Base-by-base conservation (phyloP, 306 rosid genomes). In the Lablab purpureus region DNA sequence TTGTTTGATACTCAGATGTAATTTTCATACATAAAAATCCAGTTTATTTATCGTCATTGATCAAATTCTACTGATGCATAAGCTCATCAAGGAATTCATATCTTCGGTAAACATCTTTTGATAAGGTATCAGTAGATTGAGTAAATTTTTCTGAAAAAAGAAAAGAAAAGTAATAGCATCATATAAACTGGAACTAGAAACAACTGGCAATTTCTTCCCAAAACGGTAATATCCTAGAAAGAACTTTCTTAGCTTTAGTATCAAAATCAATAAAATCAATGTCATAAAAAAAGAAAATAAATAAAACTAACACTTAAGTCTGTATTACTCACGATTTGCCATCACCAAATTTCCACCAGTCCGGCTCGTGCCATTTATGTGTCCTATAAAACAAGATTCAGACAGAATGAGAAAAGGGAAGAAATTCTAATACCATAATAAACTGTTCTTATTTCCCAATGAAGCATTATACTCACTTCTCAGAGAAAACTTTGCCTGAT, bases 281-380 rank as follows among this genome's bases (percentile, higher is more conserved):
- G 52, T 52, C n/a, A 19, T 13, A 25, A 18, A 55, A 19, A 60
- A 30, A 7, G 3, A 9, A 10, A 49, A 1, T 41, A n/a, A 14
- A 40, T 3, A 34, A 69, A 51, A 51, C 14, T 15, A 65, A 49
- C 34, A 59, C 17, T 10, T 13, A 56, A 47, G 37, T 46, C 25
- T 7, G 17, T 3, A 70, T 46, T 73, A 87, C 97, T 87, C 85
- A 91, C 97, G 89, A 85, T 80, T 85, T 89, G 67, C 80, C 81
- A 41, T 86, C 87, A 2, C 97, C 97, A 69, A 91, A 91, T 88
- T 89, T 88, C 93, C 93, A 89, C 97, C 91, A 91, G 46, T 91
- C 93, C 74, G 93, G 93, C 74, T 89, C 93, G 46, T 88, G 67
- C 97, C 93, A 89, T 80, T 84, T 82, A 67, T 84, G 78, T 10